Evolutionary conservation across 768 basidiomycete genomes (phyloP), one percentile per base, ranked within the genome.

Genomic region (Ramaria sp.): DNA sequence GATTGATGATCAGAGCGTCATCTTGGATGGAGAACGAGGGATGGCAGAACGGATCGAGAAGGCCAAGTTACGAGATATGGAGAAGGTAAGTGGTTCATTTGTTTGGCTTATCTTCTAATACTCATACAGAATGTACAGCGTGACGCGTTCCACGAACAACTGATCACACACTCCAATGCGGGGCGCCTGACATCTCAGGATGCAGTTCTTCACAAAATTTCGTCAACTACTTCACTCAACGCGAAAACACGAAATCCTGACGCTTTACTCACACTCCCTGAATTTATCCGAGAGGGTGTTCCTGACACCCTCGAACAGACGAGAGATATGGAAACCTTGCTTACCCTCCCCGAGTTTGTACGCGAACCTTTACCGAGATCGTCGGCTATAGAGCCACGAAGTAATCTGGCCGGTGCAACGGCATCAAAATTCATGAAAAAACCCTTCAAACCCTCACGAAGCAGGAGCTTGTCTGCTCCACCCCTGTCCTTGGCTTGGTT

Each of bases 101-200:
- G n/a, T 48, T 54, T 58, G 10, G 28, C 30, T 36, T 52, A 24
- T 38, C 47, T 8, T 47, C 59, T 25, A 32, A 59, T 22, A 53
- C 37, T 39, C 51, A 54, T 12, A 47, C n/a, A 34, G 30, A 10
- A 30, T 39, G 32, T 60, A 32, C 59, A 88, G 85, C 81, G 82
- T 55, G 78, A 83, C 42, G 78, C 77, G 7, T 90, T 94, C 63
- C 82, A 93, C 9, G 82, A 85, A 52, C 78, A 80, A 55, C 73
- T 95, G 1, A 72, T 81, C 9, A 72, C 76, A 27, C 88, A 88
- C 62, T 86, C 89, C 0, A 73, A 75, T 44, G 77, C 81, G 1
- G 82, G 92, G 20, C 77, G 92, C 52, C 69, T 94, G 36, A 82
- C 83, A 52, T 74, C 77, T 13, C 92, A 96, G 66, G 92, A 95